These are phyloP conservation scores for Wickerhamomyces subpelliculosus DNA, from an alignment of 805 yeast genomes.

Conservation along the genomic window DNA sequence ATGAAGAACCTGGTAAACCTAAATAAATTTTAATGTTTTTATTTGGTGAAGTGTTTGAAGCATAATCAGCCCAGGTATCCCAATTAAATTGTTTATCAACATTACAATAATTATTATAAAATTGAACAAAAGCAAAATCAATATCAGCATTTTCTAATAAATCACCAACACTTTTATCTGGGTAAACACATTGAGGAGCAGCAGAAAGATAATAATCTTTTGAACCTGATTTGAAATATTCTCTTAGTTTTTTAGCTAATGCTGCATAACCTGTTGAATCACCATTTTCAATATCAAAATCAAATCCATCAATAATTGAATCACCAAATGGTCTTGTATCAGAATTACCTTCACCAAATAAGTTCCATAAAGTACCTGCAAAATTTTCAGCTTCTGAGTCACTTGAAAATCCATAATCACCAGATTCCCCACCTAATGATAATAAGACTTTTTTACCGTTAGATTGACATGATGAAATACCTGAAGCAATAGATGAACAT, in stretches of 20 bases:
- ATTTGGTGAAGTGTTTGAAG: conserved; percentile 55
- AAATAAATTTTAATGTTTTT: conserved; percentile 59
- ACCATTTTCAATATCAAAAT: conserved; percentile 78
- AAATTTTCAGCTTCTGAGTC: conserved; percentile 68
- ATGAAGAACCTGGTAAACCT: conserved; percentile 65
- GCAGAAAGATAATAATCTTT: conserved; percentile 72
- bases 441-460: conserved; percentile 74
- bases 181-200: conserved; percentile 89
- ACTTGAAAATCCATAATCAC: conserved; percentile 78
- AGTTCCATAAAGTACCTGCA: conserved; percentile 55
- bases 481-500: conserved; percentile 55
- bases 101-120: conserved; percentile 80
- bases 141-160: conserved; percentile 51
- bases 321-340: conserved; percentile 62
- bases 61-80: conserved; percentile 69
- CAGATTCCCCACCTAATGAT: conserved; percentile 71
- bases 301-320: conserved; percentile 84
- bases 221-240: conserved; percentile 42
- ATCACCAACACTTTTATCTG: conserved; percentile 65
- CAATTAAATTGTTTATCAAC: conserved; percentile 51
- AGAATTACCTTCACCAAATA: conserved; percentile 53
- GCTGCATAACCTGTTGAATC: conserved; percentile 59
- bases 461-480: conserved; percentile 71
- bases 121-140: conserved; percentile 82
- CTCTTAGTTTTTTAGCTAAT: conserved; percentile 48